phyloP scores from a whole-genome alignment of 2,329 filamentous ascomycete species.

The Talaromyces sp. region DNA sequence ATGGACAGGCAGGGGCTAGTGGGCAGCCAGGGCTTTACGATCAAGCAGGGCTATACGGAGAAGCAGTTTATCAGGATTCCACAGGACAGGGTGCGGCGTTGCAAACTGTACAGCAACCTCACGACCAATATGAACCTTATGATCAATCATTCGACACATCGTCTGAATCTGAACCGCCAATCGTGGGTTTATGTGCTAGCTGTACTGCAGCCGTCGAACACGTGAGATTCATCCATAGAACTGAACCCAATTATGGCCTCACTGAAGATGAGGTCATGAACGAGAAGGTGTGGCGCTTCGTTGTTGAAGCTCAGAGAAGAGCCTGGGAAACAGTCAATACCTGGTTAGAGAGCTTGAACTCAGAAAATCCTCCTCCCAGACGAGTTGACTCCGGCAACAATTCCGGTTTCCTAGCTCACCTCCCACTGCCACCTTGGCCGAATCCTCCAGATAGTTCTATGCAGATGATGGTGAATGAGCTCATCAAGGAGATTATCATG shows the following conservation, averaged over 20 bases:
- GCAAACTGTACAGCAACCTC: neutral
- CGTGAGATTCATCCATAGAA: neutral
- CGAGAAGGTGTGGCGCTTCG: neutral
- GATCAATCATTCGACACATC: neutral
- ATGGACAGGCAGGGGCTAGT: neutral
- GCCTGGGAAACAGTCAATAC: neutral
- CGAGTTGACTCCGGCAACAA: neutral
- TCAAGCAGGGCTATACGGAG: neutral
- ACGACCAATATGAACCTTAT: neutral
- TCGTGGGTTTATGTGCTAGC: conserved; percentile 1
- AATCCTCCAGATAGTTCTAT: neutral
- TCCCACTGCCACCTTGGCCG: neutral
- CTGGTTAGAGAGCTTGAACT: neutral
- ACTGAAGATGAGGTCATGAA: neutral
- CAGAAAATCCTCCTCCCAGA: neutral
- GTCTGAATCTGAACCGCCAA: neutral
- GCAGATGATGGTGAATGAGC: neutral
- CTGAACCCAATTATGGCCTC: neutral
- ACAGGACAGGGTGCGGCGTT: neutral
- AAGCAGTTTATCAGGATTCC: too few relatives aligned
- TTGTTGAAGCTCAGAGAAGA: neutral
- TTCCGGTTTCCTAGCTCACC: neutral
- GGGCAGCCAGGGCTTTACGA: neutral
- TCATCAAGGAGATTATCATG: neutral
- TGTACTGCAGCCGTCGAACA: neutral